Conservation (phyloP, 2,329 filamentous ascomycete genomes). For the Phoma sp. region DNA sequence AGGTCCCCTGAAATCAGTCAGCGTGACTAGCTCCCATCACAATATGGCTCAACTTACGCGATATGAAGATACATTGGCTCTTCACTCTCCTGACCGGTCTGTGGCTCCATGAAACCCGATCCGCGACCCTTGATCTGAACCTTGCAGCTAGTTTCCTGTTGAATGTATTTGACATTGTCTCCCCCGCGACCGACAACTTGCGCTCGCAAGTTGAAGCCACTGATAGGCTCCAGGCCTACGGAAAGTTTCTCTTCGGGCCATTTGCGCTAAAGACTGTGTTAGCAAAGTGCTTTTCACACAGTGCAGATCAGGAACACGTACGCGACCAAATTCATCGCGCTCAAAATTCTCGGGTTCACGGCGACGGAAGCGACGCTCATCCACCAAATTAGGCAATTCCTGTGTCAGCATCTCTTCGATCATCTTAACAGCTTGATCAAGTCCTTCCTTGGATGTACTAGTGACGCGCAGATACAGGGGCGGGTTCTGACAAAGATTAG, state of each 20-base stretch:
- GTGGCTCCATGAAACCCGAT: constrained; percentile 89
- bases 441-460: constrained; percentile 87
- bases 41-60: constrained; percentile 64
- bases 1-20: constrained; percentile 68
- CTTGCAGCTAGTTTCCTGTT: constrained; percentile 90
- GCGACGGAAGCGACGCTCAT: constrained; percentile 89
- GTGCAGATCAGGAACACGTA: constrained; percentile 53
- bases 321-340: constrained; percentile 87
- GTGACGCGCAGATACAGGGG: constrained; percentile 95
- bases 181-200: constrained; percentile 95
- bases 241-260: constrained; percentile 97
- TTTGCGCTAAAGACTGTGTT: constrained; percentile 72
- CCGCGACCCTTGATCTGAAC: constrained; percentile 98
- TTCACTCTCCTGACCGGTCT: constrained; percentile 88
- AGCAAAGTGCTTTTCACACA: constrained; percentile 21
- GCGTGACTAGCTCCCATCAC: not conserved
- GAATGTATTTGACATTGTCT: constrained; percentile 97
- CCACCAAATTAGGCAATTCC: constrained; percentile 91
- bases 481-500: constrained; percentile 68
- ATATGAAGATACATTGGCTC: constrained; percentile 97
- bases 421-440: constrained; percentile 84
- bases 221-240: constrained; percentile 86
- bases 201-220: constrained; percentile 93
- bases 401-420: constrained; percentile 97
- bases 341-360: constrained; percentile 82